A percentile compares a stretch with the other conserved stretches of the same genome.
phyloP scores from a whole-genome alignment of 2,329 filamentous ascomycete species.

The Neurospora sp. region DNA sequence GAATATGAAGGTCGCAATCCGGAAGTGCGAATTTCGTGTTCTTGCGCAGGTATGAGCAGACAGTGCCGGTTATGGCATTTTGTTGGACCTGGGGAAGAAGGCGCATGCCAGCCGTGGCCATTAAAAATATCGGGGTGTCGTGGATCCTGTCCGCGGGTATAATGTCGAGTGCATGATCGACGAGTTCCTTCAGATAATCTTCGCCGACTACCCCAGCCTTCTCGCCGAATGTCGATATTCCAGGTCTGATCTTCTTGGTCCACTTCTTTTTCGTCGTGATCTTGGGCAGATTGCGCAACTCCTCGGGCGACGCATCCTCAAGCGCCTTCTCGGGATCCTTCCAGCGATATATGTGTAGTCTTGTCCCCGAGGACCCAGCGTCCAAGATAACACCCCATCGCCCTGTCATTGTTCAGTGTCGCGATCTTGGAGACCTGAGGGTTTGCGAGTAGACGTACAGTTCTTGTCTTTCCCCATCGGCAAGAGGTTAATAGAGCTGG shows the following conservation, averaged over 20 bases:
- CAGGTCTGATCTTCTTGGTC: conserved; percentile 91
- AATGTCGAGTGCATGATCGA: conserved; percentile 71
- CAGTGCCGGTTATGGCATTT: conserved; percentile 59
- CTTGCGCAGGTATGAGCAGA: conserved; percentile 71
- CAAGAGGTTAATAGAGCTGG: neutral
- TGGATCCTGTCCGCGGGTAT: conserved; percentile 68
- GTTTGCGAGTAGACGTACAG: neutral
- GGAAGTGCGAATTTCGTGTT: conserved; percentile 76
- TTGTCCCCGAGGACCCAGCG: conserved; percentile 93
- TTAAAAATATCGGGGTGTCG: conserved; percentile 86
- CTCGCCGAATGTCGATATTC: conserved; percentile 81
- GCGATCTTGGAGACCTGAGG: neutral
- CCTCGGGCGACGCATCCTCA: conserved; percentile 46
- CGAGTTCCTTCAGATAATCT: conserved; percentile 69
- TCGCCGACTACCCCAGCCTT: conserved; percentile 66
- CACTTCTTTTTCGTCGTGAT: conserved; percentile 77
- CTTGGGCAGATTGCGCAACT: conserved; percentile 63
- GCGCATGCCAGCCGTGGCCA: conserved; percentile 93
- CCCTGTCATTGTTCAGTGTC: conserved; percentile 27
- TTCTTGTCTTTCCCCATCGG: conserved; percentile 19
- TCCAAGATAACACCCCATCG: conserved; percentile 93
- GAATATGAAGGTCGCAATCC: conserved; percentile 83
- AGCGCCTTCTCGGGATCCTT: conserved; percentile 62
- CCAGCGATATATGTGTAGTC: conserved; percentile 92
- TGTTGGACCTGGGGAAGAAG: conserved; percentile 68